Conservation (phyloP, 768 basidiomycete genomes). For the Auricularia sp. region DNA sequence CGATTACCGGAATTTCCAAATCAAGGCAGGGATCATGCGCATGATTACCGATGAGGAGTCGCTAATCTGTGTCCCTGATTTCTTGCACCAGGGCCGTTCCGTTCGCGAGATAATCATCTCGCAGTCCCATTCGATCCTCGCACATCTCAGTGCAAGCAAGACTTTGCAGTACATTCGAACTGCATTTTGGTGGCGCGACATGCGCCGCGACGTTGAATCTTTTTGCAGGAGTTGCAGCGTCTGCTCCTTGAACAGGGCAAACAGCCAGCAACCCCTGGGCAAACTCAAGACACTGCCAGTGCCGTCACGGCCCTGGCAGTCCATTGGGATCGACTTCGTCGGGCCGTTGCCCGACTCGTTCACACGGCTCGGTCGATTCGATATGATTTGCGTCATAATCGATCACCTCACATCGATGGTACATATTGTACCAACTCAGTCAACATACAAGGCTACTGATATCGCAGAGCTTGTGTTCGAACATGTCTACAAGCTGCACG, state of each 20-base stretch:
- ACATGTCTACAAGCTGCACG: conserved; percentile 28
- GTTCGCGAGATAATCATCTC: no score
- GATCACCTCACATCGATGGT: conserved; percentile 15
- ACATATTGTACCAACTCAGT: conserved; percentile 21
- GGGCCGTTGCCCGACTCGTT: conserved; percentile 16
- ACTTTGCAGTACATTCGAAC: no score
- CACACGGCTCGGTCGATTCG: conserved; percentile 15
- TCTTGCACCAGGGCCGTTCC: no score
- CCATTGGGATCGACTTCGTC: conserved; percentile 21
- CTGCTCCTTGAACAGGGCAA: conserved; percentile 15
- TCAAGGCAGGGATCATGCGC: no score
- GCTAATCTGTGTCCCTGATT: no score
- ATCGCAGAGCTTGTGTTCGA: conserved; percentile 28
- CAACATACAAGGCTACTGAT: conserved; percentile 22
- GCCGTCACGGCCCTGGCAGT: conserved; percentile 18
- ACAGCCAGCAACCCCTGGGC: conserved; percentile 15
- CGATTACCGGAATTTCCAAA: no score
- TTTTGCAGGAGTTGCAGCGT: conserved; percentile 20
- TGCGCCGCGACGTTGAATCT: conserved; percentile 17
- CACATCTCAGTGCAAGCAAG: no score
- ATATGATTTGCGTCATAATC: conserved; percentile 19
- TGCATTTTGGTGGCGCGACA: conserved; percentile 31
- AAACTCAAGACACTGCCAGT: conserved; percentile 16
- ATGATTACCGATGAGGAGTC: no score
- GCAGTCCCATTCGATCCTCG: no score